These are phyloP conservation scores for Musa troglodytarum DNA, from an alignment of 176 grass and related monocot species.

Conservation along the genomic window DNA sequence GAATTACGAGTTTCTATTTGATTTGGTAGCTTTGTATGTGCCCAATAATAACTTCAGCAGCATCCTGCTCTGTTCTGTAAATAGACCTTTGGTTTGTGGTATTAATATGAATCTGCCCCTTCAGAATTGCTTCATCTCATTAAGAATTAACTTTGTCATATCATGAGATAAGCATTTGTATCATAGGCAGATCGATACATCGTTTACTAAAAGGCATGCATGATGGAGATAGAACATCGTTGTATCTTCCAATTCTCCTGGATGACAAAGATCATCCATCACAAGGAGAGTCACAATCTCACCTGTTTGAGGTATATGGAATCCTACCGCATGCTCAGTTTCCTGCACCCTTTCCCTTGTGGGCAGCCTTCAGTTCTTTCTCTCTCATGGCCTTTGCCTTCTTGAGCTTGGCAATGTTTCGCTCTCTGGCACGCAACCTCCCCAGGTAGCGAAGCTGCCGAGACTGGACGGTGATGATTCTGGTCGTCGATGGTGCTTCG, in stretches of 20 bases:
- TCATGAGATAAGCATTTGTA: not conserved
- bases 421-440: slow-evolving; percentile 28
- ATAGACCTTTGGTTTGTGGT: not conserved
- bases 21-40: not conserved
- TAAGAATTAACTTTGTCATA: no score
- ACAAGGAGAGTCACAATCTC: slow-evolving; percentile 33
- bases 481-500: slow-evolving; percentile 43
- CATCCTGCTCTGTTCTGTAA: not conserved
- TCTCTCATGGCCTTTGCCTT: slow-evolving; percentile 15
- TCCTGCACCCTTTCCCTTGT: slow-evolving; percentile 1
- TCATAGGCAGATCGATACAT: not conserved
- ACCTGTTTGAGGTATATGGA: not conserved
- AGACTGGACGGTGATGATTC: slow-evolving; percentile 54
- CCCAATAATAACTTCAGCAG: slow-evolving; percentile 13
- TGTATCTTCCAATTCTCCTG: slow-evolving; percentile 37
- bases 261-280: slow-evolving; percentile 96
- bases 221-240: no score
- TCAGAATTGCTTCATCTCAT: no score
- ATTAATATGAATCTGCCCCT: not conserved
- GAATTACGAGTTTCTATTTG: not conserved
- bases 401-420: not conserved
- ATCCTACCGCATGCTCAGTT: not conserved
- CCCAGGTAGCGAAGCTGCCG: slow-evolving; percentile 37
- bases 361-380: slow-evolving; percentile 4
- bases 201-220: not conserved